Evolutionary conservation across 495 filamentous ascomycete species (phyloP).

Genomic region (Neurospora sublineolata): DNA sequence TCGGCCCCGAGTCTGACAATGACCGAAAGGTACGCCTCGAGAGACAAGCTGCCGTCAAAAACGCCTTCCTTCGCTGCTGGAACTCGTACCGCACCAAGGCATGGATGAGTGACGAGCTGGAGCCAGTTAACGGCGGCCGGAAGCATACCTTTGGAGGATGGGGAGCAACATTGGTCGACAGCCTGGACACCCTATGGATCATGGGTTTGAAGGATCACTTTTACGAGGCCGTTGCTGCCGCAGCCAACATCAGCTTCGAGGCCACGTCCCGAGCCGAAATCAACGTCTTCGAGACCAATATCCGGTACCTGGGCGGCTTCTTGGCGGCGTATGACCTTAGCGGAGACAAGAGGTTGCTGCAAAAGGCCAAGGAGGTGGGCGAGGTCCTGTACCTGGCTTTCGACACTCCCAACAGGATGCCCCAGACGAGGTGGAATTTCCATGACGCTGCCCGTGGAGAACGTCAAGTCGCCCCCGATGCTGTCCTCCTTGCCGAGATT

Average conservation of each 20-base stretch:
- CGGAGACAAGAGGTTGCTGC: conserved; percentile 53
- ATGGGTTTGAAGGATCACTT: conserved; percentile 90
- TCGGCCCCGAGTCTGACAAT: conserved; percentile 17
- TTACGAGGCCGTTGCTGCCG: conserved; percentile 65
- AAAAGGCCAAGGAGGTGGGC: conserved; percentile 71
- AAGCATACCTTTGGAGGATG: conserved; percentile 80
- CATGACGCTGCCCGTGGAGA: conserved; percentile 20
- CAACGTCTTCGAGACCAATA: conserved; percentile 72
- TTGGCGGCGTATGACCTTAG: conserved; percentile 67
- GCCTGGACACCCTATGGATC: conserved; percentile 88
- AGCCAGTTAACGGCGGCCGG: conserved; percentile 43
- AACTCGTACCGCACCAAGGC: conserved; percentile 62
- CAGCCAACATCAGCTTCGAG: conserved; percentile 74
- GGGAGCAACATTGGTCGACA: conserved; percentile 87
- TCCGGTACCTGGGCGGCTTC: conserved; percentile 69
- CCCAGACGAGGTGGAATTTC: conserved; percentile 55
- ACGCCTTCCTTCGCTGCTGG: conserved; percentile 66
- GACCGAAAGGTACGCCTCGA: conserved; percentile 30
- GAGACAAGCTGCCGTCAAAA: conserved; percentile 42
- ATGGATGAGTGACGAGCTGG: conserved; percentile 68
- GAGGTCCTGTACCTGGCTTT: conserved; percentile 79
- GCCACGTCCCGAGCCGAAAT: conserved; percentile 45
- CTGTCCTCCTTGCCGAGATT: conserved; percentile 44
- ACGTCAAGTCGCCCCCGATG: conserved; percentile 21
- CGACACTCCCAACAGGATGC: conserved; percentile 89